These are phyloP conservation scores for Pelargonium hybrid DNA, from an alignment of 441 rosid genomes.

Conservation along the genomic window DNA sequence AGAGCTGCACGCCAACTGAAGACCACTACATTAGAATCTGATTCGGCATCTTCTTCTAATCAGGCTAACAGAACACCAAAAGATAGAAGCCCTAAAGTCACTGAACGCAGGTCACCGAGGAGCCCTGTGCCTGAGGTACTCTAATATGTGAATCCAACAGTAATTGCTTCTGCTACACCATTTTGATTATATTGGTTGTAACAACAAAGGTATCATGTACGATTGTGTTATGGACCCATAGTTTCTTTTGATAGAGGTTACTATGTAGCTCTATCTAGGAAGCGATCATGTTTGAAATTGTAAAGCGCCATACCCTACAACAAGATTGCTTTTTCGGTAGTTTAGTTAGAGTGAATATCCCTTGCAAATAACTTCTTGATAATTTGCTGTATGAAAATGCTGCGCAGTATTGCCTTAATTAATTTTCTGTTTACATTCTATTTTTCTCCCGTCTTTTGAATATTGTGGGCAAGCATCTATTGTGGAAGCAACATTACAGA, in stretches of 20 bases:
- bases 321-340: no score
- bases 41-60: constrained; percentile 45
- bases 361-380: no score
- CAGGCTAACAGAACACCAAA: constrained; percentile 49
- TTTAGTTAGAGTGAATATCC: no score
- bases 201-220: not conserved
- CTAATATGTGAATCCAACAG: not conserved
- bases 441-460: no score
- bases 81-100: constrained; percentile 59
- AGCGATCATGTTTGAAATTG: no score
- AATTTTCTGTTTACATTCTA: no score
- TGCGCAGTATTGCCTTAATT: no score
- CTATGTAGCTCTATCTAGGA: no score
- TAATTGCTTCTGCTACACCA: not conserved
- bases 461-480: no score
- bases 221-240: not conserved
- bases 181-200: constrained; percentile 5
- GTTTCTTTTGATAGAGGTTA: not conserved
- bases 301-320: no score
- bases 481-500: no score
- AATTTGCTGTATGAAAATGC: no score
- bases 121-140: constrained; percentile 66
- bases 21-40: constrained; percentile 38
- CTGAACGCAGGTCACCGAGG: constrained; percentile 63
- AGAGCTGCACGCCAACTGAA: constrained; percentile 66